These are phyloP conservation scores for Ceratocystis albifundus DNA, from an alignment of 2,329 filamentous ascomycete genomes.

Conservation along the genomic window DNA sequence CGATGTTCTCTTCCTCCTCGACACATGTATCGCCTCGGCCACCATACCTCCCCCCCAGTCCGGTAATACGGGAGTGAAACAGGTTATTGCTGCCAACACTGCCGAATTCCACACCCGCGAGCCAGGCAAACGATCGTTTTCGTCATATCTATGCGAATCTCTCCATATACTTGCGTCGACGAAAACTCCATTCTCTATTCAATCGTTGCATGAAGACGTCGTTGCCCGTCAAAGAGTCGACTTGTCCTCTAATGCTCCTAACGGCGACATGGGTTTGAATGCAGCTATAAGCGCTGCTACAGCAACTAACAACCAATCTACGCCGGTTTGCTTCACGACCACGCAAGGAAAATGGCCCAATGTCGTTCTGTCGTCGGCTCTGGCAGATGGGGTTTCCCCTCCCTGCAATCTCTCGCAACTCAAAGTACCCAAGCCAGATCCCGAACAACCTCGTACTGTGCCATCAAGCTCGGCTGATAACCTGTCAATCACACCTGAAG, in stretches of 20 bases:
- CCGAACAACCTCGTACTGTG: conserved; percentile 17
- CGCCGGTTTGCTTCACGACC: conserved; percentile 45
- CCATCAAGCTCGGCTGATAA: conserved; percentile 26
- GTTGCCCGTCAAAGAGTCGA: conserved; percentile 37
- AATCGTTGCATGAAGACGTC: conserved; percentile 47
- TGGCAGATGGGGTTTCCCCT: conserved; percentile 3
- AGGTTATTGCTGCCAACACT: conserved; percentile 49
- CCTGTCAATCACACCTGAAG: conserved; percentile 37
- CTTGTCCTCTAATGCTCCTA: conserved; percentile 35
- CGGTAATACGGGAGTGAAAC: conserved; percentile 47
- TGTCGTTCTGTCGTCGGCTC: conserved; percentile 15
- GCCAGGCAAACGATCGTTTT: conserved; percentile 43
- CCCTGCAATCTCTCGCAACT: conserved; percentile 18
- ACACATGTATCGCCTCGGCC: conserved; percentile 47
- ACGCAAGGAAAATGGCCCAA: conserved; percentile 41
- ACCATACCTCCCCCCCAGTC: conserved; percentile 31
- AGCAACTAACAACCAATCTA: conserved; percentile 9
- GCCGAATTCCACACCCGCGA: conserved; percentile 35
- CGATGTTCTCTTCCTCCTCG: conserved; percentile 51
- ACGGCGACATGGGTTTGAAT: conserved; percentile 30
- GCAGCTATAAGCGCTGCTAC: conserved; percentile 28
- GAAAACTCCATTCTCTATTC: conserved; percentile 42
- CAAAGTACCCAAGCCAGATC: conserved; percentile 20
- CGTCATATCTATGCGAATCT: conserved; percentile 44
- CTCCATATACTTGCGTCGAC: conserved; percentile 42